phyloP scores from a whole-genome alignment of 2,329 filamentous ascomycete species.

The Neurospora sp. region DNA sequence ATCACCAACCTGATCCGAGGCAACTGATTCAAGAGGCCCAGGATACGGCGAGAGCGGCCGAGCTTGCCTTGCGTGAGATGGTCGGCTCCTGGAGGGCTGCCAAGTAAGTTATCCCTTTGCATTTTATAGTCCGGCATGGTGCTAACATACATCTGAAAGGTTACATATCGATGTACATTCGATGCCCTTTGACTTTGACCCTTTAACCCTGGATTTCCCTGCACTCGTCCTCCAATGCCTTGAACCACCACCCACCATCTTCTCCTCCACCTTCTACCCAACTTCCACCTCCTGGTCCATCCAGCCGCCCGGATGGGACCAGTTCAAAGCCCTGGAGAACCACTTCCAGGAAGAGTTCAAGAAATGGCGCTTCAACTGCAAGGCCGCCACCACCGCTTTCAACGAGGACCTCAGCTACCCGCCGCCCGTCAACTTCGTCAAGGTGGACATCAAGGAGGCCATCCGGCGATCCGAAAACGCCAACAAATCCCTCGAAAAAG shows the following conservation, averaged over 20 bases:
- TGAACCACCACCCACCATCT: slow-evolving; percentile 70
- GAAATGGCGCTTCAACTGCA: slow-evolving; percentile 49
- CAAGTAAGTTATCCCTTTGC: slow-evolving; percentile 44
- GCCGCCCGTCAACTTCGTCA: slow-evolving; percentile 27
- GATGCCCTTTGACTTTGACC: slow-evolving; percentile 69
- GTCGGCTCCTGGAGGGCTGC: slow-evolving; percentile 74
- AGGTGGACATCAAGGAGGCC: slow-evolving; percentile 35
- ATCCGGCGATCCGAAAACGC: slow-evolving; percentile 38
- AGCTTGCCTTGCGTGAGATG: slow-evolving; percentile 76
- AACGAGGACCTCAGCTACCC: slow-evolving; percentile 44
- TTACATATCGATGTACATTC: slow-evolving; percentile 45
- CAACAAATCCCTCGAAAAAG: slow-evolving; percentile 54
- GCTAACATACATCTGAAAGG: slow-evolving; percentile 23
- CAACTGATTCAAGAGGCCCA: slow-evolving; percentile 57
- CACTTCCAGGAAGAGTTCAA: slow-evolving; percentile 60
- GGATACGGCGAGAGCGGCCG: slow-evolving; percentile 74
- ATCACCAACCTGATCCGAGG: slow-evolving; percentile 53
- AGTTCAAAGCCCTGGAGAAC: slow-evolving; percentile 60
- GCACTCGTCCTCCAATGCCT: slow-evolving; percentile 75
- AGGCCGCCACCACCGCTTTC: slow-evolving; percentile 37
- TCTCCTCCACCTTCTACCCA: slow-evolving; percentile 69
- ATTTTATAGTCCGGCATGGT: slow-evolving; percentile 1
- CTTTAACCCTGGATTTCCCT: slow-evolving; percentile 76
- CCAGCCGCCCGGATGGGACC: slow-evolving; percentile 60
- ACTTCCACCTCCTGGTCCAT: slow-evolving; percentile 76